These are phyloP conservation scores for Irpex sp. DNA, from an alignment of 1,284 basidiomycete species.

Conservation along the genomic window DNA sequence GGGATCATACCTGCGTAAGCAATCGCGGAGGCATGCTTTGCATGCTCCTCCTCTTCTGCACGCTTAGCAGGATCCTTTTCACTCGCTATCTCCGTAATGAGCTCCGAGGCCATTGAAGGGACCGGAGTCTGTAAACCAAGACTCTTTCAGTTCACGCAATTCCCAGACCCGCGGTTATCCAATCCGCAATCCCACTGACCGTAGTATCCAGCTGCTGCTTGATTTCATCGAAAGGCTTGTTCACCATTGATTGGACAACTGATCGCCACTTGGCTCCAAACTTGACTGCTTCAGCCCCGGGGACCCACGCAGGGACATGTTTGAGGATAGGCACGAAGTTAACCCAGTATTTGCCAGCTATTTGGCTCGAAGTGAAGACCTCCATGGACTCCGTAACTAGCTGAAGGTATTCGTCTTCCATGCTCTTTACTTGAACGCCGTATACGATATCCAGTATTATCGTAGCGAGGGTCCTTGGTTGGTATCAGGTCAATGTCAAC, in stretches of 20 bases:
- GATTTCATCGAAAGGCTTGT: slow-evolving; percentile 21
- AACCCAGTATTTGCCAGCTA: background rate
- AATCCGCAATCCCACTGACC: slow-evolving; percentile 10
- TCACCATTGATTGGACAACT: slow-evolving; percentile 18
- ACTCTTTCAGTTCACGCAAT: background rate
- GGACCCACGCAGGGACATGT: slow-evolving; percentile 27
- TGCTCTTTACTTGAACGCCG: slow-evolving; percentile 23
- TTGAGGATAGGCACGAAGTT: slow-evolving; percentile 8
- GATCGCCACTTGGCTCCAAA: slow-evolving; percentile 16
- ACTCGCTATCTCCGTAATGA: background rate
- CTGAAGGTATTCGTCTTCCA: background rate
- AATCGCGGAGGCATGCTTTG: background rate
- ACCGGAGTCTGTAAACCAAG: background rate
- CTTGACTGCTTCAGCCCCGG: slow-evolving; percentile 24
- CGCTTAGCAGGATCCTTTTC: background rate
- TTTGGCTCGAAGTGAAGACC: background rate
- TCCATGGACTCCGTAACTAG: background rate
- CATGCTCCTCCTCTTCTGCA: background rate
- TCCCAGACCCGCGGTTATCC: background rate
- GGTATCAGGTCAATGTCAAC: background rate
- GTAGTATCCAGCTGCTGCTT: slow-evolving; percentile 12
- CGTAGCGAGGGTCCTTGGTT: slow-evolving; percentile 12
- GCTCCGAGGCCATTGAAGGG: background rate
- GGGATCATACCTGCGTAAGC: slow-evolving; percentile 8
- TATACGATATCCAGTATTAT: slow-evolving; percentile 28